Evolutionary conservation across 345 rosid species (phyloP).

Genomic region (Abelmoschus esculentus): DNA sequence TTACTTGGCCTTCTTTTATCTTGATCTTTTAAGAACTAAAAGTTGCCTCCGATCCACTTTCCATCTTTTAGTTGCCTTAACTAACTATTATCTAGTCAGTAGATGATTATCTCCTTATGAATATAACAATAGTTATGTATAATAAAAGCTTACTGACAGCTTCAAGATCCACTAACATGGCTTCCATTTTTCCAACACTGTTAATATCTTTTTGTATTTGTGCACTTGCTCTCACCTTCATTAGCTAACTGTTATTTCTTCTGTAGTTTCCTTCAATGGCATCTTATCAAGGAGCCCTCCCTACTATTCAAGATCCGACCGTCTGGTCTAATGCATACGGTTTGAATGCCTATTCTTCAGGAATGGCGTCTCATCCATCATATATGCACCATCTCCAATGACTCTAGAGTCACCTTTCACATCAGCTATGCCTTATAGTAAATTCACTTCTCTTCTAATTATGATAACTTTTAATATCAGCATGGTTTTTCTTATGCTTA

Average conservation of each 20-base stretch:
- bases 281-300: conserved; percentile 30
- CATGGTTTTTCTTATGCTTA: background rate
- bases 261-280: conserved; percentile 46
- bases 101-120: background rate
- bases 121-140: background rate
- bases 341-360: conserved; percentile 21
- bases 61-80: background rate
- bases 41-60: background rate
- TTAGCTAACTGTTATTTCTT: background rate
- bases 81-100: background rate
- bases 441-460: conserved; percentile 11
- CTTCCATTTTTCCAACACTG: background rate
- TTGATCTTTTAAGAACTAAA: background rate
- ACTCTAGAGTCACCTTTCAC: conserved; percentile 26
- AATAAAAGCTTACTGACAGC: background rate
- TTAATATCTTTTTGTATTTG: background rate
- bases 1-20: background rate
- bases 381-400: conserved; percentile 19
- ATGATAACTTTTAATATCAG: background rate
- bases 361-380: conserved; percentile 37
- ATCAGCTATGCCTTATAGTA: conserved; percentile 30
- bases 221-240: conserved; percentile 3
- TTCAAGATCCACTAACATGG: background rate
- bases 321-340: conserved; percentile 20
- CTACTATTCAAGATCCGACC: conserved; percentile 24